Percentiles rank a stretch among this genome's conserved stretches.
These are phyloP conservation scores for Pilatotrama ljubarskyi DNA, from an alignment of 768 basidiomycete species.

Conservation along the genomic window DNA sequence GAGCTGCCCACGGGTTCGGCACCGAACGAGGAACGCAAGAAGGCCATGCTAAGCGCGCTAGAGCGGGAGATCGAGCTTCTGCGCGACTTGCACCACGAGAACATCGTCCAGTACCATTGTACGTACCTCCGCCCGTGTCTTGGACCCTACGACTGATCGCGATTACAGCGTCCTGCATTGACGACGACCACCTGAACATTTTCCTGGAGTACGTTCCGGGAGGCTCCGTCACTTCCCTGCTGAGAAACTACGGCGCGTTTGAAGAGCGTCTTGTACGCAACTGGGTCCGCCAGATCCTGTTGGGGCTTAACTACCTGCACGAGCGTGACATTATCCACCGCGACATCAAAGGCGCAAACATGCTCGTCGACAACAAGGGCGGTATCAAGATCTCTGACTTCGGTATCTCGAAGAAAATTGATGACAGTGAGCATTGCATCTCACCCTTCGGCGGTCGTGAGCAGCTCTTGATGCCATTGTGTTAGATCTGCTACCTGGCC, in stretches of 20 bases:
- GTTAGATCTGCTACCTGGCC: conserved; percentile 50
- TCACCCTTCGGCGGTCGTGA: neutral
- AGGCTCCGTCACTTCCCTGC: conserved; percentile 86
- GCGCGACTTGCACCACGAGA: conserved; percentile 89
- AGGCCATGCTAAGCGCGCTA: conserved; percentile 87
- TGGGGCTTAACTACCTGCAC: conserved; percentile 88
- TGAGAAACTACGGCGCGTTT: conserved; percentile 92
- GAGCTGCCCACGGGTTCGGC: conserved; percentile 83
- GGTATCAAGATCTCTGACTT: conserved; percentile 98
- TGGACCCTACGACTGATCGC: neutral
- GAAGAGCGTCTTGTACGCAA: conserved; percentile 91
- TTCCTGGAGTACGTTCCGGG: conserved; percentile 97
- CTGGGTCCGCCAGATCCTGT: conserved; percentile 89
- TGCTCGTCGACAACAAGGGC: conserved; percentile 96
- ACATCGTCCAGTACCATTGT: conserved; percentile 99
- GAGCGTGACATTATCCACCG: conserved; percentile 94
- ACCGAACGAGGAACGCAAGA: conserved; percentile 89
- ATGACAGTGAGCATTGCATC: conserved; percentile 68
- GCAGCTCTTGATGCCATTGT: neutral
- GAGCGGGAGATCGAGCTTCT: conserved; percentile 94
- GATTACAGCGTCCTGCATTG: conserved; percentile 83
- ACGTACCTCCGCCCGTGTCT: conserved; percentile 32
- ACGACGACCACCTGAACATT: conserved; percentile 89
- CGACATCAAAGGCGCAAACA: conserved; percentile 99
- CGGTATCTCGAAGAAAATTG: conserved; percentile 96